Evolutionary conservation across 306 rosid species (phyloP).

Genomic region (Chamaecrista fasciculata): DNA sequence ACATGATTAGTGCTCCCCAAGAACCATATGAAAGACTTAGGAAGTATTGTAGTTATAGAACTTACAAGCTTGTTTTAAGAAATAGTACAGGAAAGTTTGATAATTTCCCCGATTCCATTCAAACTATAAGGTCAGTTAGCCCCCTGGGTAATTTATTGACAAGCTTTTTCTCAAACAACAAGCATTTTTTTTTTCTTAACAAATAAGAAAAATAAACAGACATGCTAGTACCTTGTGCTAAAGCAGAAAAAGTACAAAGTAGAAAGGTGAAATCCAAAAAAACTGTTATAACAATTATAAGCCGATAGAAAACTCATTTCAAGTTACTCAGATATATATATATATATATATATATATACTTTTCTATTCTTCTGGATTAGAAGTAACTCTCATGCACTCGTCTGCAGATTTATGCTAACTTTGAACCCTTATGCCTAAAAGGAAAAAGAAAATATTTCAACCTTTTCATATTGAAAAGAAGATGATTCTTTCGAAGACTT

Average conservation of each 20-base stretch:
- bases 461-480: neutral
- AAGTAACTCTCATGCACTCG: neutral
- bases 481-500: neutral
- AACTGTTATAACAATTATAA: neutral
- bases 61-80: slow-evolving; percentile 8
- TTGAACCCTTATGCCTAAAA: slow-evolving; percentile 12
- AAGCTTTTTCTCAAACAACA: no score
- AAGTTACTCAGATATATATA: neutral
- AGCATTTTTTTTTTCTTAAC: neutral
- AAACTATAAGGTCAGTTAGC: neutral
- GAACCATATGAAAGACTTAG: slow-evolving; percentile 5
- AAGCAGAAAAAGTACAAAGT: neutral
- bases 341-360: no score
- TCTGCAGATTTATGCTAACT: slow-evolving; percentile 3
- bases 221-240: neutral
- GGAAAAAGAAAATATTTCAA: slow-evolving; percentile 5
- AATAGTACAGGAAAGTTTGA: neutral
- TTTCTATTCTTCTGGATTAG: neutral
- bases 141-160: neutral
- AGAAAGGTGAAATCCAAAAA: neutral
- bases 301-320: neutral
- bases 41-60: neutral
- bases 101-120: neutral
- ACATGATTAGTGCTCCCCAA: slow-evolving; percentile 1
- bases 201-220: neutral